Percentiles rank a stretch among this genome's conserved stretches.
phyloP scores from a whole-genome alignment of 2,329 filamentous ascomycete species.

The Diaporthe vexans region DNA sequence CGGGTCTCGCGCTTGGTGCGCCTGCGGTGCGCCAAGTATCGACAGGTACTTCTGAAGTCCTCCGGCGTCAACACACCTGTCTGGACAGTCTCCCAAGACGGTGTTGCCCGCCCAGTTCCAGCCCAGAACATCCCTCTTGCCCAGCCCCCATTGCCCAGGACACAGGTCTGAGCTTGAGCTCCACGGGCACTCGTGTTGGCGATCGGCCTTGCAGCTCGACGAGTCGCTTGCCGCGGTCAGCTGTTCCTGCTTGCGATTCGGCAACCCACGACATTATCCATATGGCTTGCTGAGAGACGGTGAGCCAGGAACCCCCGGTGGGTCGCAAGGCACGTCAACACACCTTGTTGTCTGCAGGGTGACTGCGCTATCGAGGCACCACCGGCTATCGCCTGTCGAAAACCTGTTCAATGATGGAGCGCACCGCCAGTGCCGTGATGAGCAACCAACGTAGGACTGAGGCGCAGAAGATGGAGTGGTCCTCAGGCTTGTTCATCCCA shows the following conservation, averaged over 20 bases:
- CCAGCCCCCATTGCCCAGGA: neutral
- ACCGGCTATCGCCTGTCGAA: neutral
- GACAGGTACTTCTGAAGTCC: neutral
- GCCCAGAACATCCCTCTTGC: neutral
- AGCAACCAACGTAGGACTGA: constrained; percentile 19
- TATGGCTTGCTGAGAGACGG: neutral
- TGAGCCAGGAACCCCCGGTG: neutral
- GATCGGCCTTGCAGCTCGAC: constrained; percentile 14
- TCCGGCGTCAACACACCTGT: neutral
- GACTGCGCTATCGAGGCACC: neutral
- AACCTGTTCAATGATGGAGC: neutral
- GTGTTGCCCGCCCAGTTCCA: neutral
- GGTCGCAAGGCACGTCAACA: neutral
- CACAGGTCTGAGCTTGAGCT: neutral
- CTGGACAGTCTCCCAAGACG: neutral
- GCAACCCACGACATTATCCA: neutral
- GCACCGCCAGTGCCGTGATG: neutral
- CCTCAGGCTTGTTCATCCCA: neutral
- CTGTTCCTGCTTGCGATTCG: neutral
- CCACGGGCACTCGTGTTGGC: constrained; percentile 13
- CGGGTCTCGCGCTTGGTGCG: neutral
- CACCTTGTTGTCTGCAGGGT: constrained; percentile 1
- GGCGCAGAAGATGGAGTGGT: neutral
- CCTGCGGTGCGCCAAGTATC: constrained; percentile 5
- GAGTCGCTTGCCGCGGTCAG: constrained; percentile 7